Conservation (phyloP, 139 green algal genomes). For the Chlorella sp. region DNA sequence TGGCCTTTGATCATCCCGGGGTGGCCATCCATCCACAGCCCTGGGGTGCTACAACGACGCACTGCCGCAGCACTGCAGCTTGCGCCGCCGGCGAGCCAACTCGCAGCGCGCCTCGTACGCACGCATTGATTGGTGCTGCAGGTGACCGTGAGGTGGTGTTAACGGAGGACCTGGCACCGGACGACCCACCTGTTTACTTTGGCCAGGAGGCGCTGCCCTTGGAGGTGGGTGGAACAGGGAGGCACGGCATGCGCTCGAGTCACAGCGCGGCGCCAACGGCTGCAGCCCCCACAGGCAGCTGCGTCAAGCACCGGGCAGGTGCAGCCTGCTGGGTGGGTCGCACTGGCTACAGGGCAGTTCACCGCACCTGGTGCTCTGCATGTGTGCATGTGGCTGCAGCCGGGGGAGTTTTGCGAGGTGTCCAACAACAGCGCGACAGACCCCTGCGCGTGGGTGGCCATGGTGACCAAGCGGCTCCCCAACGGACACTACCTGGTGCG, state of each 20-base stretch:
- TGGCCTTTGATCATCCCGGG: not conserved
- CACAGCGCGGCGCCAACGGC: too few species aligned
- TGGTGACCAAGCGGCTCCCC: constrained; percentile 17
- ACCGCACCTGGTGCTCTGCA: too few species aligned
- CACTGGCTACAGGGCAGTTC: too few species aligned
- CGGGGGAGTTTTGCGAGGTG: constrained; percentile 53
- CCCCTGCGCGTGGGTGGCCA: constrained; percentile 43
- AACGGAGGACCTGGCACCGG: constrained; percentile 28
- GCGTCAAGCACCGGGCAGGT: too few species aligned
- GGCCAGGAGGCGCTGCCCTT: constrained; percentile 34
- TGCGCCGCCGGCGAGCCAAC: too few species aligned
- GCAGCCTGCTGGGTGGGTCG: too few species aligned
- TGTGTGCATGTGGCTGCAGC: constrained; percentile 28
- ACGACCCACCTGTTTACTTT: constrained; percentile 39
- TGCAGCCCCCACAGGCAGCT: too few species aligned
- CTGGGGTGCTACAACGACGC: too few species aligned
- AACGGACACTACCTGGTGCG: constrained; percentile 7
- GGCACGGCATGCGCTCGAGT: too few species aligned
- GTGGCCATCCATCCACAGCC: not conserved
- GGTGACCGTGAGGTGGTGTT: constrained; percentile 15
- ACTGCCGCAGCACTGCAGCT: too few species aligned
- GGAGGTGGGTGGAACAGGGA: too few species aligned
- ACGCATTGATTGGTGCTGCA: not conserved
- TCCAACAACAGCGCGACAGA: constrained; percentile 52
- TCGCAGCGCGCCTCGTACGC: not conserved